These are phyloP conservation scores for Candida lessepsii DNA, from an alignment of 805 yeast species.

Conservation along the genomic window DNA sequence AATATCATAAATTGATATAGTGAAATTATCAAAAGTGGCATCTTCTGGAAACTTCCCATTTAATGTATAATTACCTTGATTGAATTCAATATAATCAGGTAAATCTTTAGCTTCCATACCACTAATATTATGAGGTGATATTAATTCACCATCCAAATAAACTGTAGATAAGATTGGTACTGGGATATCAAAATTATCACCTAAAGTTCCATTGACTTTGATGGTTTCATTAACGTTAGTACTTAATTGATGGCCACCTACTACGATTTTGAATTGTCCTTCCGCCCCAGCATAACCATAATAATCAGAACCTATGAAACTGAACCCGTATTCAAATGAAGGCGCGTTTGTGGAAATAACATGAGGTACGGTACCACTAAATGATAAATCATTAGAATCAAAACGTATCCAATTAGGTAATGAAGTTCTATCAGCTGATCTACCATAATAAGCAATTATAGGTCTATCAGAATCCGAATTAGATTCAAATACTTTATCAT, in stretches of 20 bases:
- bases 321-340: slow-evolving; percentile 64
- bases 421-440: slow-evolving; percentile 79
- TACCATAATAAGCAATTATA: slow-evolving; percentile 73
- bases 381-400: slow-evolving; percentile 58
- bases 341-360: slow-evolving; percentile 89
- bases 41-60: slow-evolving; percentile 56
- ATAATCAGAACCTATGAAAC: slow-evolving; percentile 77
- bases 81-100: slow-evolving; percentile 60
- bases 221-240: slow-evolving; percentile 59
- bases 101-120: slow-evolving; percentile 47
- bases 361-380: slow-evolving; percentile 85
- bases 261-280: slow-evolving; percentile 66
- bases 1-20: slow-evolving; percentile 56
- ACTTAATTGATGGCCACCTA: slow-evolving; percentile 86
- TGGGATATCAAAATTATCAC: slow-evolving; percentile 49
- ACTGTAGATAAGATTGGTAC: slow-evolving; percentile 65
- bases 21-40: slow-evolving; percentile 44
- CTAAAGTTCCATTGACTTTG: slow-evolving; percentile 65
- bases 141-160: slow-evolving; percentile 56
- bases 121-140: slow-evolving; percentile 54
- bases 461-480: slow-evolving; percentile 43
- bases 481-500: slow-evolving; percentile 50
- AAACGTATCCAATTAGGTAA: slow-evolving; percentile 88
- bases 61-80: slow-evolving; percentile 39
- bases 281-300: slow-evolving; percentile 70